Base-by-base conservation (phyloP, 1,139 yeast species). In the Pichia terricola region DNA sequence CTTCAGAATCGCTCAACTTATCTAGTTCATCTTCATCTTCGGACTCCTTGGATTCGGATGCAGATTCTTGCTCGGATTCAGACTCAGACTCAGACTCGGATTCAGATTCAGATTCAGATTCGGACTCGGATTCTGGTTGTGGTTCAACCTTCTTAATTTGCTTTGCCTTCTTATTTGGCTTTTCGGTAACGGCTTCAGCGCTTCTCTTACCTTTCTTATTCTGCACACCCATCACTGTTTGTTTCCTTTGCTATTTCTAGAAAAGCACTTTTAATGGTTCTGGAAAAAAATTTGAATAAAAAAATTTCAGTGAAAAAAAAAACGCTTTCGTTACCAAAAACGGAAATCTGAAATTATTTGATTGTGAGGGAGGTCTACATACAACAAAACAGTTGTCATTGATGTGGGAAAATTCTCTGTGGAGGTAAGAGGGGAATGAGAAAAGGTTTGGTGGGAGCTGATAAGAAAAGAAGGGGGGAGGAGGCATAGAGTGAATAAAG, bases 21-120 rank as follows among this genome's bases (percentile, higher is more conserved):
- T 40, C 42, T 32, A 40, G 36, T 6, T 40, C 36, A 16, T 40
- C 46, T 25, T 36, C 59, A 32, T 61, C 67, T 44, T 62, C 65
- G 16, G 41, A 39, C 16, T 45, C 50, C 30, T 40, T 46, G 22
- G 47, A 40, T 10, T 40, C 46, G 1, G 44, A 40, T 16, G 36
- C 43, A 11, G 45, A 28, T 26, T 31, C 39, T 11, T 26, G 26
- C 28, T 42, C 45, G 5, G 34, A 30, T 16, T 38, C 40, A 16
- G 41, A 37, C 34, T 48, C 43, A 25, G 43, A 40, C 16, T 45
- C 50, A 10, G 41, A 39, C 30, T 40, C 47, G 25, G 47, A 40
- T 10, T 40, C 46, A 37, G 43, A 35, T 7, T 43, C 45, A 6
- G 46, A 38, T 30, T 44, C 51, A 8, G 42, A 40, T 11, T 46